These are phyloP conservation scores for Penicillium steckii DNA, from an alignment of 495 filamentous ascomycete species.

Conservation along the genomic window DNA sequence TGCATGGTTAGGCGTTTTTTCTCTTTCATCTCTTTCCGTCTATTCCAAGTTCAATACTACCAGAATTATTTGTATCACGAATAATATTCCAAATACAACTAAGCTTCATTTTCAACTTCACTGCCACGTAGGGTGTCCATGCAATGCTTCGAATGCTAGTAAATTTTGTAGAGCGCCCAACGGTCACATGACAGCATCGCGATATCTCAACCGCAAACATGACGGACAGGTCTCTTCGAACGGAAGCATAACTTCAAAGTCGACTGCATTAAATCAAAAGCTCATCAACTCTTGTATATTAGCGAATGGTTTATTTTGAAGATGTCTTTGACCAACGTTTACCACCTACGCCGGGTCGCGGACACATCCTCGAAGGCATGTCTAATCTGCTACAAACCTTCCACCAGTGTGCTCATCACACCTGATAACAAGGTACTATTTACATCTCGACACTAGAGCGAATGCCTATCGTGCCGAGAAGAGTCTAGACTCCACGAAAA, in stretches of 20 bases:
- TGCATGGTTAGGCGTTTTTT: slow-evolving; percentile 32
- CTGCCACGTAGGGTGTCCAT: too few relatives aligned
- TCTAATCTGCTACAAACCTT: slow-evolving; percentile 87
- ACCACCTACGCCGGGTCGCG: slow-evolving; percentile 84
- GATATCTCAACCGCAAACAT: not conserved
- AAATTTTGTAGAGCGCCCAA: too few relatives aligned
- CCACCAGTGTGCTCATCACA: slow-evolving; percentile 82
- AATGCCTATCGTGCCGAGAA: not conserved
- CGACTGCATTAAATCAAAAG: too few relatives aligned
- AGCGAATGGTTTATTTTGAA: too few relatives aligned
- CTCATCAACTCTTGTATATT: not conserved
- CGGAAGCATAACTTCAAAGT: not conserved
- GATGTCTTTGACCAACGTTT: slow-evolving; percentile 74
- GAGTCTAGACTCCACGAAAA: not conserved
- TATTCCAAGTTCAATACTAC: not conserved
- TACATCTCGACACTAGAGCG: not conserved
- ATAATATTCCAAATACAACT: not conserved
- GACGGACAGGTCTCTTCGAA: not conserved
- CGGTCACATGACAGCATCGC: slow-evolving; percentile 9
- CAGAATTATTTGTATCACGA: not conserved
- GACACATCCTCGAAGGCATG: slow-evolving; percentile 80
- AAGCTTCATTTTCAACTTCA: not conserved
- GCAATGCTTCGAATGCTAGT: too few relatives aligned
- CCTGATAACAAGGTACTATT: slow-evolving; percentile 77
- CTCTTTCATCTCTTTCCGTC: not conserved